phyloP scores from a whole-genome alignment of 805 yeast genomes.

The Wickerhamiella parazyma region DNA sequence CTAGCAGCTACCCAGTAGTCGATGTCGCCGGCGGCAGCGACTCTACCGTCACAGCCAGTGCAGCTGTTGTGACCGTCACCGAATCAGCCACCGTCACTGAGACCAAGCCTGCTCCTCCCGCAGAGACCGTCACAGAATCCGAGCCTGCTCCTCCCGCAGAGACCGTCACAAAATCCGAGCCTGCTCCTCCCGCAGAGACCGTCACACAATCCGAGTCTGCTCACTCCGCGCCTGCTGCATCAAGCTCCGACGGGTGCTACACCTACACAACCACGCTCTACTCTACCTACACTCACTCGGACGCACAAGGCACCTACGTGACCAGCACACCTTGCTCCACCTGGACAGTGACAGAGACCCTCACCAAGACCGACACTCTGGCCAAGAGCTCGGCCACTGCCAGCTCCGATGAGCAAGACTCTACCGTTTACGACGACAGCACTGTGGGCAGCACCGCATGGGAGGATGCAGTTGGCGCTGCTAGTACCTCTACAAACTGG shows the following conservation, averaged over 20 bases:
- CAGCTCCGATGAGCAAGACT: neutral
- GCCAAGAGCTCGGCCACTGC: neutral
- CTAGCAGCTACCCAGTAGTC: slow-evolving; percentile 19
- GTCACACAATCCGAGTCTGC: neutral
- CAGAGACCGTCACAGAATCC: neutral
- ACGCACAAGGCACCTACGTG: neutral
- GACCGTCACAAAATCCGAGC: neutral
- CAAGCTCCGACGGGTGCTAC: neutral
- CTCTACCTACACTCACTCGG: neutral
- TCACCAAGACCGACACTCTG: neutral
- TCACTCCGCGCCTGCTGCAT: too few relatives aligned
- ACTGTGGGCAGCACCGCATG: neutral
- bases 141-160: neutral
- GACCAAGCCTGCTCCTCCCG: neutral
- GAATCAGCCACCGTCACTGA: neutral
- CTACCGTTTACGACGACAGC: slow-evolving; percentile 2
- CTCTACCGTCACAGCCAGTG: neutral
- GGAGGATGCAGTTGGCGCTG: neutral
- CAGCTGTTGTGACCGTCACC: neutral
- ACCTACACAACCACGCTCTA: neutral
- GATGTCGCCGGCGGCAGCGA: slow-evolving; percentile 17
- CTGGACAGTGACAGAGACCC: neutral
- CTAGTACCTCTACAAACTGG: slow-evolving; percentile 4
- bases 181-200: neutral
- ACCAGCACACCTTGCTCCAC: neutral